Base-by-base conservation (phyloP, 2,329 filamentous ascomycete species). In the Daldinia sp. region DNA sequence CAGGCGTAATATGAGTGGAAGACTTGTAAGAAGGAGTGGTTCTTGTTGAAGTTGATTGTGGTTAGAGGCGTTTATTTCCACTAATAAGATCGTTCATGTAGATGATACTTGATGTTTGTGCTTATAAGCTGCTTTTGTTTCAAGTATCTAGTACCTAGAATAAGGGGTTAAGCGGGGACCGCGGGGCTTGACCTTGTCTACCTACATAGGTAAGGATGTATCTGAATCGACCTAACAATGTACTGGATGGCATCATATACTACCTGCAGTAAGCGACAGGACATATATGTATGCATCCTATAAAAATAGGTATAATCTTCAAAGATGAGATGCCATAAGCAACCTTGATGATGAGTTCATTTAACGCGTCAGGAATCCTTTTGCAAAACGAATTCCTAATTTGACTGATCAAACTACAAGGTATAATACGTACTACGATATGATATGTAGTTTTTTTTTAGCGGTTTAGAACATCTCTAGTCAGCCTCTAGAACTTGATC, bases 1-100 rank as follows among this genome's bases (percentile, higher is more conserved):
- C 49, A 67, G 61, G 19, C 32, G 61, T 19, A 48, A 64, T 61
- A 21, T 68, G 54, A 69, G 58, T 68, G 67, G 67, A 66, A 64
- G 64, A 25, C 25, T 27, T 35, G 32, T 15, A 55, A 58, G 53
- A 45, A 41, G 35, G 51, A 35, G 48, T 50, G 53, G 58, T 63
- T 51, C 50, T 34, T 41, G 19, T 53, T 43, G 34, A 29, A 29
- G 35, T 48, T 47, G 32, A 34, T 53, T 53, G 43, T 62, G 54
- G 58, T 55, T 58, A 41, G n/a, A 56, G 34, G 55, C 17, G 35
- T 51, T 59, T 27, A 13, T 66, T 63, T 58, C 59, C 58, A 60
- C 64, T 57, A 64, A 58, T 35, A 29, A 50, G 32, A 13, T 47
- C 23, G 8, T 10, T 37, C 17, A 11, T 25, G 62, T 58, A 57